These are phyloP conservation scores for Fraxinus platypoda DNA, from an alignment of 305 asterid species.

Conservation along the genomic window DNA sequence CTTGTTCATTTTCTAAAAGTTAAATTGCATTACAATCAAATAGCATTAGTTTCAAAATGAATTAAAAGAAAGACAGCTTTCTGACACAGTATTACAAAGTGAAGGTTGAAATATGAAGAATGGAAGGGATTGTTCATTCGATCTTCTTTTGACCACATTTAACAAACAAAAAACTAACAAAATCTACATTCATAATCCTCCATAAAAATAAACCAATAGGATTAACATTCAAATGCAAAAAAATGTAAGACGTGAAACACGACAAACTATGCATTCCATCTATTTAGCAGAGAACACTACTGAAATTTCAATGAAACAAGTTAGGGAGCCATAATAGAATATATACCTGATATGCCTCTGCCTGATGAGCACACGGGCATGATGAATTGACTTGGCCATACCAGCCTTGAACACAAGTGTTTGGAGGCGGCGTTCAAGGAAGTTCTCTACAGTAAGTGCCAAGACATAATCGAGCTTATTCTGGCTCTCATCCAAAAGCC, in stretches of 20 bases:
- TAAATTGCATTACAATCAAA: background rate
- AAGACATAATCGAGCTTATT: slow-evolving; percentile 44
- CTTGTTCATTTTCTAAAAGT: background rate
- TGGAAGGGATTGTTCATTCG: background rate
- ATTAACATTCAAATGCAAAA: background rate
- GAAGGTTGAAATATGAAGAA: background rate
- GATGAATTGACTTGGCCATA: slow-evolving; percentile 47
- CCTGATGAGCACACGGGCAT: slow-evolving; percentile 45
- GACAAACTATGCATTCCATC: background rate
- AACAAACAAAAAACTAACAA: background rate
- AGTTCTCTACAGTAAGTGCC: slow-evolving; percentile 47
- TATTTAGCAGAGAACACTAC: background rate
- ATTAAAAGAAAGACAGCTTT: background rate
- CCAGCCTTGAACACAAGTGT: slow-evolving; percentile 46
- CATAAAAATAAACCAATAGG: background rate
- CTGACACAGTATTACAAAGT: background rate
- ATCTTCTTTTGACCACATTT: background rate
- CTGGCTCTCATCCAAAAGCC: slow-evolving; percentile 44
- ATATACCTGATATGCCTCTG: slow-evolving; percentile 43
- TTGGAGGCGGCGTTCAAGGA: slow-evolving; percentile 46
- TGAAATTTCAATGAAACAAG: background rate
- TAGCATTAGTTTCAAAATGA: background rate
- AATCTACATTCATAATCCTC: background rate
- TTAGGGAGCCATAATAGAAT: background rate
- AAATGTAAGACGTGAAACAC: background rate